Conservation (phyloP, 371 early-diverging fungal genomes). For the Coemansia sp. region DNA sequence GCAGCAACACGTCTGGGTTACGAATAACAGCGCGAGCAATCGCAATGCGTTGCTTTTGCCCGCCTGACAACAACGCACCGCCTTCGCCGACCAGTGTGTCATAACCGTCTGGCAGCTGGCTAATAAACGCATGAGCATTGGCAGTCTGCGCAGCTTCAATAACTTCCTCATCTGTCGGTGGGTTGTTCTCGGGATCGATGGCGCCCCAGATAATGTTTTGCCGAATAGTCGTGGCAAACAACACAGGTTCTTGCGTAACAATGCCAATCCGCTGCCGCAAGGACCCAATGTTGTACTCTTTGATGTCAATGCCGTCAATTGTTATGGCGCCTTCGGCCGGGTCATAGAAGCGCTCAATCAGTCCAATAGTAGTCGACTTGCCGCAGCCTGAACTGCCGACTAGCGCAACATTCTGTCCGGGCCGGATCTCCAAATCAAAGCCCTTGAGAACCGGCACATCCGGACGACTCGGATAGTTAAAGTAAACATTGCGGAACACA, state of each 20-base stretch:
- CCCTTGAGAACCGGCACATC: conserved; percentile 68
- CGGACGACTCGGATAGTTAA: conserved; percentile 75
- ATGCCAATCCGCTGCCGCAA: neutral
- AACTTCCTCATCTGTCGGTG: too few species aligned
- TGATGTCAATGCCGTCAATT: conserved; percentile 67
- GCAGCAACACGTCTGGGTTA: too few species aligned
- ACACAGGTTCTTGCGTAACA: conserved; percentile 43
- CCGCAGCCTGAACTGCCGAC: conserved; percentile 95
- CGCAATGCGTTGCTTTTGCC: too few species aligned
- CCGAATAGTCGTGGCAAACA: conserved; percentile 60
- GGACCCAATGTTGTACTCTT: conserved; percentile 36
- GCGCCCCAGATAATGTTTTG: conserved; percentile 34
- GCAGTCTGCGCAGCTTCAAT: too few species aligned
- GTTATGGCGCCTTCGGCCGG: conserved; percentile 66
- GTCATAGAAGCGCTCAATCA: conserved; percentile 78
- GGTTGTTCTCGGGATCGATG: too few species aligned
- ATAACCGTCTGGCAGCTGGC: too few species aligned
- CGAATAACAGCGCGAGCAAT: too few species aligned
- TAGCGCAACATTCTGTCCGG: conserved; percentile 85
- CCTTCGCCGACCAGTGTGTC: too few species aligned
- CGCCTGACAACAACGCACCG: too few species aligned
- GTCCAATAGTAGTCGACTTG: conserved; percentile 56
- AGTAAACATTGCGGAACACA: conserved; percentile 58
- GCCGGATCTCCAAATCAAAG: conserved; percentile 72
- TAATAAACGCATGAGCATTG: too few species aligned